phyloP scores from a whole-genome alignment of 495 filamentous ascomycete genomes.

The Tuber melanosporum region DNA sequence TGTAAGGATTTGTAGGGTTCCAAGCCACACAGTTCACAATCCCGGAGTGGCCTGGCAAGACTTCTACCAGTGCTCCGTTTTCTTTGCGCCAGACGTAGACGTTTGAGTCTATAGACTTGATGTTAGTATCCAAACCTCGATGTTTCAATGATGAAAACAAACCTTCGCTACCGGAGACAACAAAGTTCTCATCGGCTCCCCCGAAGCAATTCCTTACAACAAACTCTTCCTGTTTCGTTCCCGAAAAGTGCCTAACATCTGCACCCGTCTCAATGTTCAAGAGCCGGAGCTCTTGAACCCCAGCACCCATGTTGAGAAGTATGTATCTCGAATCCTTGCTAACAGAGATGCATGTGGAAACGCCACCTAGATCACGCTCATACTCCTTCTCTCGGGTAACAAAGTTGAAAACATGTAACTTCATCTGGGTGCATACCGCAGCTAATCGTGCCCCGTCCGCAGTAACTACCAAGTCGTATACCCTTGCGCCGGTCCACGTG shows the following conservation, averaged over 20 bases:
- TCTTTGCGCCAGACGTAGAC: conserved; percentile 88
- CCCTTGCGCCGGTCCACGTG: conserved; percentile 61
- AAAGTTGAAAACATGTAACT: conserved; percentile 78
- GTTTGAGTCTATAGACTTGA: conserved; percentile 55
- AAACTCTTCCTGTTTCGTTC: conserved; percentile 63
- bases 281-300: conserved; percentile 58
- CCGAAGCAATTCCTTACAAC: conserved; percentile 80
- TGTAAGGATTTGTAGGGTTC: conserved; percentile 72
- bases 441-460: conserved; percentile 71
- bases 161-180: conserved; percentile 91
- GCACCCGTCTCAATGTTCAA: conserved; percentile 69
- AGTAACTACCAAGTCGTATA: conserved; percentile 78
- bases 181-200: conserved; percentile 82
- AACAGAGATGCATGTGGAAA: conserved; percentile 70
- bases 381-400: conserved; percentile 64
- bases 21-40: conserved; percentile 87
- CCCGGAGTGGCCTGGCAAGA: conserved; percentile 67
- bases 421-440: conserved; percentile 62
- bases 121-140: conserved; percentile 29
- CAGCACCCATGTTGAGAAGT: conserved; percentile 72
- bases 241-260: conserved; percentile 63
- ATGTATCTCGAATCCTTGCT: conserved; percentile 70
- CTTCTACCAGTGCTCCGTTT: conserved; percentile 67
- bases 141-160: background rate
- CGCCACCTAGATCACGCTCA: conserved; percentile 58